Base-by-base conservation (phyloP, 805 yeast genomes). In the Saturnispora saitoi region DNA sequence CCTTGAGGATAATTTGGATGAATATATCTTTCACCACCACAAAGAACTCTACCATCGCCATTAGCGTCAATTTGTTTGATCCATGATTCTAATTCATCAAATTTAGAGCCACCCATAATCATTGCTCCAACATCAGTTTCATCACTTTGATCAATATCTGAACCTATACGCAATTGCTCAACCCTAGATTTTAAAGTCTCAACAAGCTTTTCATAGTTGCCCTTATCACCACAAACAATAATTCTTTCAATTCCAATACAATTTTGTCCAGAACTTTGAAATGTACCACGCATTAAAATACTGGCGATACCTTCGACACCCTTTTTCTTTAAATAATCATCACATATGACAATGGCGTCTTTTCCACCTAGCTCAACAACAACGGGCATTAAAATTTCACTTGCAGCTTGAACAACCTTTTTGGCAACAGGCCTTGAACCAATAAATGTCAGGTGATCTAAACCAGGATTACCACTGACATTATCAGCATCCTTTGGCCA, bases 211-310 rank as follows among this genome's bases (percentile, higher is more conserved):
- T 78, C 82, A 66, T 93, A 90, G 26, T 80, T 77, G 38, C 70
- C 70, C n/a, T 48, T 49, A 32, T 58, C 62, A 4, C 84, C 85
- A 41, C 87, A 73, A 32, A 90, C 88, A 53, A 93, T 83, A 6
- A 93, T 95, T 50, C 99, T 75, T 68, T 93, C 99, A 48, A 93
- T 86, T 34, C 99, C 98, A 59, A 93, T 93, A 69, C 99, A 93
- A 63, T 93, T 93, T 68, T 93, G 99, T 11, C 99, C 99, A 0
- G 96, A 86, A 47, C 95, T 85, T 68, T 93, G 99, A 70, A 91
- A 93, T 0, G 96, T 83, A 32, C 99, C 99, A 60, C 99, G 76
- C 83, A 93, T 76, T 36, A 93, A 75, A 24, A 89, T 80, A 14
- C 96, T 86, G 0, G 95, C 81, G 38, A 83, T 68, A 4, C 73